Evolutionary conservation across 139 green algal genomes (phyloP).

Genomic region (Coelastrella sp.): DNA sequence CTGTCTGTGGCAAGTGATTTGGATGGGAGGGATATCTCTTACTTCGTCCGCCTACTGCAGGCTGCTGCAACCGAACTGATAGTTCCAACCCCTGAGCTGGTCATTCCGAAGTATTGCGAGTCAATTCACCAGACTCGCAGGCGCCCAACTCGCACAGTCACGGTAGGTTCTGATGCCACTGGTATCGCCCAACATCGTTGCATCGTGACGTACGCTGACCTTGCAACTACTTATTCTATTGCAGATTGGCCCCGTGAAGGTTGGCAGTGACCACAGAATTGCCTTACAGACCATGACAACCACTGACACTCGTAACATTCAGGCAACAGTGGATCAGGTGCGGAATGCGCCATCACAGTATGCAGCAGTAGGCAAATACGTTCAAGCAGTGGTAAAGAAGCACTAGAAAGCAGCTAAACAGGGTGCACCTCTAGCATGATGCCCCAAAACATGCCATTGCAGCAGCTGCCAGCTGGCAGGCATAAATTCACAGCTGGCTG

Average conservation of each 20-base stretch:
- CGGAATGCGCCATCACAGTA: too few species aligned
- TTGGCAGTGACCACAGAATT: slow-evolving; percentile 94
- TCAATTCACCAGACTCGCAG: slow-evolving; percentile 80
- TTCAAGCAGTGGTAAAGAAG: not conserved
- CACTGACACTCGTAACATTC: slow-evolving; percentile 94
- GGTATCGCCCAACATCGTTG: too few species aligned
- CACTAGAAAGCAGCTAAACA: not conserved
- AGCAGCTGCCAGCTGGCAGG: not conserved
- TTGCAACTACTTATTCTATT: slow-evolving; percentile 5
- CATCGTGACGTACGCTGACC: not conserved
- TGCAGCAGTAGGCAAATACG: too few species aligned
- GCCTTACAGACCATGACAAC: slow-evolving; percentile 99
- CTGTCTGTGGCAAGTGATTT: not conserved
- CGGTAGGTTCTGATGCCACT: slow-evolving; percentile 68
- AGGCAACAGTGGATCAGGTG: slow-evolving; percentile 93
- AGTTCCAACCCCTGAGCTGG: slow-evolving; percentile 4
- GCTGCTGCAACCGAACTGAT: slow-evolving; percentile 45
- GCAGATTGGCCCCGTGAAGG: slow-evolving; percentile 93
- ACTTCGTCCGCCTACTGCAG: not conserved
- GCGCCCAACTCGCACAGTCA: slow-evolving; percentile 89
- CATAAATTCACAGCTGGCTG: too few species aligned
- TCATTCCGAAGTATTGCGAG: slow-evolving; percentile 88
- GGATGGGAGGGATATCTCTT: not conserved
- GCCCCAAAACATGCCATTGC: not conserved
- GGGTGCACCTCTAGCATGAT: not conserved